phyloP scores from a whole-genome alignment of 2,329 filamentous ascomycete genomes.

The Stachybotrys chlorohalonatus region DNA sequence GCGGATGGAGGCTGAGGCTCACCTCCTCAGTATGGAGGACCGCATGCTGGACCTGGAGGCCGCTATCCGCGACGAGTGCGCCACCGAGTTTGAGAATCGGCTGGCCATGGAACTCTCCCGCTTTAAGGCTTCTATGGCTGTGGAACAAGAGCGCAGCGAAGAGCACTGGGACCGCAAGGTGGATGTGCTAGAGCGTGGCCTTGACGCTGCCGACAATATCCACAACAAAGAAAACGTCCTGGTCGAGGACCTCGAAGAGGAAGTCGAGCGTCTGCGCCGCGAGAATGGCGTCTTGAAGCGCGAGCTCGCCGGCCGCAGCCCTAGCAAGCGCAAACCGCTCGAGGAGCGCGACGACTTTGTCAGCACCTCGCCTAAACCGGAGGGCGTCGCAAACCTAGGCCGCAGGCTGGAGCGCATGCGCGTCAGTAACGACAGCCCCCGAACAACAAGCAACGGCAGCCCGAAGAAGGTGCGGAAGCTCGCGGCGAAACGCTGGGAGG shows the following conservation, averaged over 20 bases:
- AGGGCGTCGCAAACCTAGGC: constrained; percentile 28
- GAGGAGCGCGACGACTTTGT: constrained; percentile 42
- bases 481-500: constrained; percentile 39
- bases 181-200: constrained; percentile 48
- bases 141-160: constrained; percentile 71
- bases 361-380: constrained; percentile 5
- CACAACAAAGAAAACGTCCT: constrained; percentile 53
- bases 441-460: constrained; percentile 24
- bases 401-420: constrained; percentile 41
- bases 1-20: constrained; percentile 63
- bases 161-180: constrained; percentile 85
- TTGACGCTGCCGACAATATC: constrained; percentile 32
- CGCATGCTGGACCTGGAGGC: constrained; percentile 62
- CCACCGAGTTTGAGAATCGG: constrained; percentile 71
- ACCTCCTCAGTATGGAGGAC: constrained; percentile 62
- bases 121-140: constrained; percentile 73
- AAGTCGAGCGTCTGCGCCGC: constrained; percentile 60
- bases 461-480: constrained; percentile 47
- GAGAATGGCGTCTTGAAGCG: constrained; percentile 58
- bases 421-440: constrained; percentile 28
- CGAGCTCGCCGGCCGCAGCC: constrained; percentile 55
- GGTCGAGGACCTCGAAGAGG: constrained; percentile 56
- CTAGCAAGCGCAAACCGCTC: constrained; percentile 48
- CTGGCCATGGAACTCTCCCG: constrained; percentile 66
- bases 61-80: constrained; percentile 82